phyloP scores from a whole-genome alignment of 805 yeast species.

The Candida orba region DNA sequence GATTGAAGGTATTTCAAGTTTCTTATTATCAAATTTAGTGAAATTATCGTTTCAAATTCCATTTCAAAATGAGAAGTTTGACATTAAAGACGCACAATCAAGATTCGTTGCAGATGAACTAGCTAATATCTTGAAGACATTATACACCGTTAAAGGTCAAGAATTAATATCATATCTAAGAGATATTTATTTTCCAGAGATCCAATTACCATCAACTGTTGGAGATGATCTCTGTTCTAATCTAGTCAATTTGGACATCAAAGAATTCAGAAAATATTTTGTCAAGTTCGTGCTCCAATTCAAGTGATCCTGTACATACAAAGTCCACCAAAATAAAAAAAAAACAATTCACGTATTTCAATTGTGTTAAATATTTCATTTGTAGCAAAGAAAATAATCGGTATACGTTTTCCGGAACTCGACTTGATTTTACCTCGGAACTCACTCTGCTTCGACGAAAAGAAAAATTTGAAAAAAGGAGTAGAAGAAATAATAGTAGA shows the following conservation, averaged over 20 bases:
- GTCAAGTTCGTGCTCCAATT: constrained; percentile 35
- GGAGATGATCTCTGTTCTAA: constrained; percentile 55
- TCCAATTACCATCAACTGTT: constrained; percentile 52
- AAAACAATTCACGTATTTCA: not conserved
- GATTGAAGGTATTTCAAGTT: constrained; percentile 65
- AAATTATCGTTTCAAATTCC: constrained; percentile 72
- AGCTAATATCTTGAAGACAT: constrained; percentile 57
- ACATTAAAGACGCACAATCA: constrained; percentile 72
- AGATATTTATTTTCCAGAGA: constrained; percentile 39
- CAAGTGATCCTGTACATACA: constrained; percentile 9
- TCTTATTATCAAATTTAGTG: constrained; percentile 60
- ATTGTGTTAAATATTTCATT: no score
- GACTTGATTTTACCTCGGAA: no score
- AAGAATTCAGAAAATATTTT: constrained; percentile 67
- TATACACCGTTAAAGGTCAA: constrained; percentile 42
- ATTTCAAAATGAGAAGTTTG: constrained; percentile 58
- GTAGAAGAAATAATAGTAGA: no score
- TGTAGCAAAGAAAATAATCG: no score
- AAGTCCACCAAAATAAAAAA: not conserved
- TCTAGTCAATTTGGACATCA: constrained; percentile 47
- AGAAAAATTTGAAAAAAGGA: no score
- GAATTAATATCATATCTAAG: constrained; percentile 47
- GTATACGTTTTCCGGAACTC: no score
- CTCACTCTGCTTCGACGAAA: no score
- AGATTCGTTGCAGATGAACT: constrained; percentile 70